Base-by-base conservation (phyloP, 345 rosid species). In the Gossypioides kirkii region DNA sequence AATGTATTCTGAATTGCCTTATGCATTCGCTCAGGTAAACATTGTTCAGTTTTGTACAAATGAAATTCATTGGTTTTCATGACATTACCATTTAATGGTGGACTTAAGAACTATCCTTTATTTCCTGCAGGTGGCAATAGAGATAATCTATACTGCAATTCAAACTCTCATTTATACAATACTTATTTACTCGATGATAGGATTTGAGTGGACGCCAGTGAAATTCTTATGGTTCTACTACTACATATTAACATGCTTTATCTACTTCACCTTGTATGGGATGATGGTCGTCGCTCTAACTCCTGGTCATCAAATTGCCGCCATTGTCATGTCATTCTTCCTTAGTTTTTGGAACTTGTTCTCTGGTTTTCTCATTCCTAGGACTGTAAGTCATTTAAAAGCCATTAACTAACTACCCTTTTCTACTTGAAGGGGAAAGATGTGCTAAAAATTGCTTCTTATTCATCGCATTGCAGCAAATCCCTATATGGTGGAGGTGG, bases 121-220 rank as follows among this genome's bases (percentile, higher is more conserved):
- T 76, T 61, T 32, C 38, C 26, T 77, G 76, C 83, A 93, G 96
- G 98, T 90, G 74, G 82, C 86, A 1, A 80, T 90, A 38, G 94
- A 93, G 84, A 75, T 79, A 11, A 76, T 89, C 49, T 92, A 90
- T 70, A 85, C 86, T 59, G 76, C 77, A 4, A 13, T 84, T 64
- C 98, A 90, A 87, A 77, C 88, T 12, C 10, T 73, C 41, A 17
- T 86, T 6, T 92, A 90, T 60, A 26, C 84, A n/a, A 67, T 89
- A 56, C 77, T 92, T 60, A 90, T 92, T 0, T 92, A 86, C 83
- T 71, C 90, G 11, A 90, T 89, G 98, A 89, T 92, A 26, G 88
- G 89, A 54, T 92, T 87, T 20, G 82, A 87, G 62, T 90, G 96
- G 96, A 78, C 69, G 6, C 77, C 22, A 0, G 81, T 4, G 8